Percentiles rank a stretch among this genome's conserved stretches.
Evolutionary conservation across 139 green algal species (phyloP).

Genomic region (Chlamydomonas sphaeroides): DNA sequence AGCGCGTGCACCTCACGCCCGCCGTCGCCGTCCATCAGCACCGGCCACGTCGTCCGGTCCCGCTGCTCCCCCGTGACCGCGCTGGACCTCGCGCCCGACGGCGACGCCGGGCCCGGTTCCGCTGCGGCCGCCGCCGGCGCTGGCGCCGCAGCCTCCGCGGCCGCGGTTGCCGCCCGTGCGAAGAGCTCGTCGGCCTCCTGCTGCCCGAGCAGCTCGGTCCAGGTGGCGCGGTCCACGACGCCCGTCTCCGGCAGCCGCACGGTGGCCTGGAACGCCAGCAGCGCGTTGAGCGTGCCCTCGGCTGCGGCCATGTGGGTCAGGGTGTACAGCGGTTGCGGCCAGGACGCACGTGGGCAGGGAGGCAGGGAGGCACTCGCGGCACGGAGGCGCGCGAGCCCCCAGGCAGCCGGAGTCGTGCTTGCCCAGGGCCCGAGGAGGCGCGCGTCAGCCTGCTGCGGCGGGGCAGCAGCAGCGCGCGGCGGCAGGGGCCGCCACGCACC

Average conservation of each 20-base stretch:
- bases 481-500: background rate
- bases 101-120: no score
- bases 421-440: no score
- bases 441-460: no score
- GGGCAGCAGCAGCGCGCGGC: no score
- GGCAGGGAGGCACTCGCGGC: no score
- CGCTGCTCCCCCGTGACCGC: background rate
- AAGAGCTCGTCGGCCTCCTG: slow-evolving; percentile 17
- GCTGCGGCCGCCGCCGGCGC: background rate
- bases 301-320: no score
- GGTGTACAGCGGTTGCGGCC: no score
- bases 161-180: slow-evolving; percentile 4
- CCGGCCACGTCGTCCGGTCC: slow-evolving; percentile 44
- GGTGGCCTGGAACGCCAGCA: slow-evolving; percentile 60
- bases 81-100: background rate
- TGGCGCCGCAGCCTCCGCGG: background rate
- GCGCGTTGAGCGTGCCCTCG: slow-evolving; percentile 50
- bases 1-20: slow-evolving; percentile 55
- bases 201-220: slow-evolving; percentile 23
- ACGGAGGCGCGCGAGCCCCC: no score
- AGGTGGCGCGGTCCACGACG: slow-evolving; percentile 34
- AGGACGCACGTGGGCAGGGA: no score
- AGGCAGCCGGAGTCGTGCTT: no score
- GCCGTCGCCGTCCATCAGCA: slow-evolving; percentile 58
- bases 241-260: slow-evolving; percentile 71